These are phyloP conservation scores for Lachnellula suecica DNA, from an alignment of 2,329 filamentous ascomycete genomes.

Conservation along the genomic window DNA sequence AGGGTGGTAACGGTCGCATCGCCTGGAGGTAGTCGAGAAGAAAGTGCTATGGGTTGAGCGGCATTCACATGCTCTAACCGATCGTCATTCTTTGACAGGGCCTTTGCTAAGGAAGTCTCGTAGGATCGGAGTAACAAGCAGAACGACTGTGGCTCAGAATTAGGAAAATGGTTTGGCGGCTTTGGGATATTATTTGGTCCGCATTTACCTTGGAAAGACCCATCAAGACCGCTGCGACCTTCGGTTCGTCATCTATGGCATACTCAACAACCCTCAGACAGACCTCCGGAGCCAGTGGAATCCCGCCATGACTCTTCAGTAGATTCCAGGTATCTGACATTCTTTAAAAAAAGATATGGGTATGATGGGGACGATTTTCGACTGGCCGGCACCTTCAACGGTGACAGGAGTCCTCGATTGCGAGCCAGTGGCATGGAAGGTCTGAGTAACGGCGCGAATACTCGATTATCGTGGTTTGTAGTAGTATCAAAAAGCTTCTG, in stretches of 20 bases:
- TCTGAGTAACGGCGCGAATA: no score
- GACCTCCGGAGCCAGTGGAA: conserved; percentile 17
- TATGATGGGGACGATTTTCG: no score
- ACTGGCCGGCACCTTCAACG: no score
- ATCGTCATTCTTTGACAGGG: conserved; percentile 1
- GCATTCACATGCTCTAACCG: conserved; percentile 14
- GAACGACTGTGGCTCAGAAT: conserved; percentile 14
- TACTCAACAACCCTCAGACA: conserved; percentile 20
- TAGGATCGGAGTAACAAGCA: conserved; percentile 20
- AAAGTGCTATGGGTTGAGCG: conserved; percentile 5
- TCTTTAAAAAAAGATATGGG: no score
- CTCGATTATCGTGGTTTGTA: no score
- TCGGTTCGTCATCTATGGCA: conserved; percentile 17
- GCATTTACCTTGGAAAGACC: conserved; percentile 22
- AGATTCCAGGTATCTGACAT: neutral
- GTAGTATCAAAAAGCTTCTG: no score
- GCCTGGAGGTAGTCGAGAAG: conserved; percentile 5
- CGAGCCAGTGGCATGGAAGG: no score
- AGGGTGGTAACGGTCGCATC: conserved; percentile 2
- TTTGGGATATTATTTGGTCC: neutral
- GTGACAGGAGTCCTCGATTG: no score
- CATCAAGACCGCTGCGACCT: conserved; percentile 10
- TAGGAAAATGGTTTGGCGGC: neutral
- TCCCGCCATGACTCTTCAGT: neutral
- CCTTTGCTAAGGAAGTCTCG: conserved; percentile 19